Conservation (phyloP, 768 basidiomycete genomes). For the Hydnum rufescens region DNA sequence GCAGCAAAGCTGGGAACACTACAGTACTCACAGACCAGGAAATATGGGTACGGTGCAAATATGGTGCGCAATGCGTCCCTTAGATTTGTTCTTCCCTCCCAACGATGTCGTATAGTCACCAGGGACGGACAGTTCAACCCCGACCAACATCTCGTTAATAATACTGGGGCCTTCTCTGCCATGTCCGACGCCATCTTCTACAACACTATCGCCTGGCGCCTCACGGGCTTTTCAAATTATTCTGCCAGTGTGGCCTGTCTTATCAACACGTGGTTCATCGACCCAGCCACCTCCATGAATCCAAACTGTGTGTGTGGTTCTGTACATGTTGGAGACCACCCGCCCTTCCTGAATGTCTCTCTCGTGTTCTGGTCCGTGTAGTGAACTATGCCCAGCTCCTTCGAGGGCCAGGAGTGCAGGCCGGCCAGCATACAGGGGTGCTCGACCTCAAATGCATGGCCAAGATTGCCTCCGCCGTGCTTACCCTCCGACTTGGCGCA, state of each 20-base stretch:
- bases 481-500: slow-evolving; percentile 11
- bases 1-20: slow-evolving; percentile 35
- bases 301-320: slow-evolving; percentile 17
- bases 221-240: slow-evolving; percentile 25
- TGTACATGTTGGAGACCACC: background rate
- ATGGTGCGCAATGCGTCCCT: slow-evolving; percentile 14
- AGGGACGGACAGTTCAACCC: slow-evolving; percentile 48
- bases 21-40: slow-evolving; percentile 33
- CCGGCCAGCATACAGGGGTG: slow-evolving; percentile 14
- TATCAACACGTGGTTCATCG: slow-evolving; percentile 41
- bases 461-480: slow-evolving; percentile 10
- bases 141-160: slow-evolving; percentile 34
- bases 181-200: slow-evolving; percentile 42
- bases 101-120: slow-evolving; percentile 8
- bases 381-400: slow-evolving; percentile 35
- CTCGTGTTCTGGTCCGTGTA: slow-evolving; percentile 16
- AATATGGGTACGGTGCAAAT: slow-evolving; percentile 39
- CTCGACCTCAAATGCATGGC: slow-evolving; percentile 14
- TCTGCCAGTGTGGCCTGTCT: slow-evolving; percentile 26
- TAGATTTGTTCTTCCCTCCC: background rate
- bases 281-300: slow-evolving; percentile 37
- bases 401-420: slow-evolving; percentile 14
- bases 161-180: slow-evolving; percentile 33
- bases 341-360: background rate
- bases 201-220: slow-evolving; percentile 35